Evolutionary conservation across 1,139 yeast species (phyloP).

Genomic region (Sugiyamaella xylanicola): DNA sequence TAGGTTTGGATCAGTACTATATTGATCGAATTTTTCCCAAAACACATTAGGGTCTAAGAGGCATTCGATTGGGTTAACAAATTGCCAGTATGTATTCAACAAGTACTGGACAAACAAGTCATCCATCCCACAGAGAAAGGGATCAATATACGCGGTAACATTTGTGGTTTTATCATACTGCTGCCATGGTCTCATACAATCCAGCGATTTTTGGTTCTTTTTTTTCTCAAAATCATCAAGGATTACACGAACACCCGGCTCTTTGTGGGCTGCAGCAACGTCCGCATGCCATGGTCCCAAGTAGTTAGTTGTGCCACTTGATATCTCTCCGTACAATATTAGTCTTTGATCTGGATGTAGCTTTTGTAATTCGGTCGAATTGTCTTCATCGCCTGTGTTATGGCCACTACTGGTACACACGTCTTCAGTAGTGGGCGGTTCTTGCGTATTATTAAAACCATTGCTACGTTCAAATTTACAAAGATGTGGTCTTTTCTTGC

Average conservation of each 20-base stretch:
- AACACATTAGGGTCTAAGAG: slow-evolving; percentile 19
- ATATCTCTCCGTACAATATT: slow-evolving; percentile 14
- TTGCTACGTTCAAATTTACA: slow-evolving; percentile 19
- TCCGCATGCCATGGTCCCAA: slow-evolving; percentile 26
- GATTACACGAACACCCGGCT: slow-evolving; percentile 23
- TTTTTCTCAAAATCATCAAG: slow-evolving; percentile 23
- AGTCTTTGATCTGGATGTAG: slow-evolving; percentile 6
- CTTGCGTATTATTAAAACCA: slow-evolving; percentile 5
- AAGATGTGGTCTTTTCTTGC: slow-evolving; percentile 15
- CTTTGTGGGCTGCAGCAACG: slow-evolving; percentile 21
- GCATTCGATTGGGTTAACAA: slow-evolving; percentile 24
- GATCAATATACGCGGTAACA: slow-evolving; percentile 18
- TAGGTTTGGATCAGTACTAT: slow-evolving; percentile 1
- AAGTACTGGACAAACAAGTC: slow-evolving; percentile 18
- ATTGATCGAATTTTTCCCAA: slow-evolving; percentile 22
- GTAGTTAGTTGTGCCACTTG: slow-evolving; percentile 22
- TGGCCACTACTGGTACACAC: slow-evolving; percentile 2
- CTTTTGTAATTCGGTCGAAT: neutral
- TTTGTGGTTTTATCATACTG: slow-evolving; percentile 17
- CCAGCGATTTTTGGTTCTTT: slow-evolving; percentile 21
- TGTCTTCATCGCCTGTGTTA: neutral
- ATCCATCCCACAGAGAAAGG: slow-evolving; percentile 24
- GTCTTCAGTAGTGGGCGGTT: slow-evolving; percentile 2
- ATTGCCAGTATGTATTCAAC: slow-evolving; percentile 23
- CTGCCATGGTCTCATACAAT: slow-evolving; percentile 27